Conservation (phyloP, 306 rosid species). For the Astragalus membranaceus region DNA sequence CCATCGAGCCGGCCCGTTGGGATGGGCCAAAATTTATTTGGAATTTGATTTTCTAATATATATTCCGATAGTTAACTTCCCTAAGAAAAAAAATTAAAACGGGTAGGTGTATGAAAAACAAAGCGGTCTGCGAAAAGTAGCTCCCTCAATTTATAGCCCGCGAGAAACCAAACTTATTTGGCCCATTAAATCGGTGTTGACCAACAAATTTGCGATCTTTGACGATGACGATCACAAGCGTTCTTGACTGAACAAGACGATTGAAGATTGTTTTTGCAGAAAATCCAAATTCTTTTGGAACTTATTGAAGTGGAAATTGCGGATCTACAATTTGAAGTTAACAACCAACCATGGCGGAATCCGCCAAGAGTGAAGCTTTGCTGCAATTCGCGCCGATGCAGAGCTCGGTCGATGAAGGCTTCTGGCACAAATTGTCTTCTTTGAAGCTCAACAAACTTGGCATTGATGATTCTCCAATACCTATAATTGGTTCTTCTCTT, state of each 20-base stretch:
- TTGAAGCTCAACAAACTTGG: constrained; percentile 94
- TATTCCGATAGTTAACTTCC: no score
- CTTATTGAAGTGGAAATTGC: neutral
- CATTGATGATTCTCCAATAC: constrained; percentile 89
- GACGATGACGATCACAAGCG: neutral
- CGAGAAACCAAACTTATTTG: neutral
- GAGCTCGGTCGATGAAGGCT: constrained; percentile 90
- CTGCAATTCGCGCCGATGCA: constrained; percentile 81
- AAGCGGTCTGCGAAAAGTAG: no score
- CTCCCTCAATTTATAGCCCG: no score
- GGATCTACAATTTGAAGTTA: neutral
- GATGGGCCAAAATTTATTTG: no score
- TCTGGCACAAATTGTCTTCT: constrained; percentile 89
- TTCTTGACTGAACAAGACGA: constrained; percentile 3
- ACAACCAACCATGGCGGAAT: constrained; percentile 32
- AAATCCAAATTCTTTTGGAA: neutral
- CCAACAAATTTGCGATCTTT: neutral
- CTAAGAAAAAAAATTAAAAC: no score
- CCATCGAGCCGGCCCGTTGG: no score
- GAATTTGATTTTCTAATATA: no score
- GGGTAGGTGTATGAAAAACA: no score
- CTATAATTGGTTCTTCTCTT: constrained; percentile 50
- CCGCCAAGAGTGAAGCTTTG: constrained; percentile 27
- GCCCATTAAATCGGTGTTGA: neutral
- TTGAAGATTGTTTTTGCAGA: neutral